phyloP scores from a whole-genome alignment of 805 yeast genomes.

The Saccharomycodes ludwigii region DNA sequence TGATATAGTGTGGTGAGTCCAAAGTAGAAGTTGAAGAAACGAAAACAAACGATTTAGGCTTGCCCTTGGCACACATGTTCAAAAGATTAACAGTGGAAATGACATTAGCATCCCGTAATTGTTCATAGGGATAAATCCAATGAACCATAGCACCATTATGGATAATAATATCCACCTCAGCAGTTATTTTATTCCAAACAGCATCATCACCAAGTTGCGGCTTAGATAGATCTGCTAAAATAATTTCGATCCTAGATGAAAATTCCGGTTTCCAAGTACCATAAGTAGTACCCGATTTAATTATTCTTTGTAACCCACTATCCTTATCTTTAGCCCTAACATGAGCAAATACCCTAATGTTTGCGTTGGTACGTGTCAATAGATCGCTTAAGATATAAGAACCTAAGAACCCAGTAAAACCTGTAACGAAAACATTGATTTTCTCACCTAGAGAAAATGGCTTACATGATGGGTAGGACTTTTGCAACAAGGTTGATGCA shows the following conservation, averaged over 20 bases:
- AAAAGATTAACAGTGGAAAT: slow-evolving; percentile 75
- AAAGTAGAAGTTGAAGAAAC: slow-evolving; percentile 93
- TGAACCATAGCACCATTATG: slow-evolving; percentile 98
- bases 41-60: slow-evolving; percentile 76
- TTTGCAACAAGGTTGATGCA: slow-evolving; percentile 27
- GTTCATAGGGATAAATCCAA: slow-evolving; percentile 94
- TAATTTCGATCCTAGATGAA: slow-evolving; percentile 47
- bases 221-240: slow-evolving; percentile 70
- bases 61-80: slow-evolving; percentile 53
- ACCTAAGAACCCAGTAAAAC: slow-evolving; percentile 94
- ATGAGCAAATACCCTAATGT: slow-evolving; percentile 67
- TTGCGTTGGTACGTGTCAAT: slow-evolving; percentile 37
- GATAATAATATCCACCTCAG: slow-evolving; percentile 64
- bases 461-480: slow-evolving; percentile 26
- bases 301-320: slow-evolving; percentile 67
- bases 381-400: slow-evolving; percentile 75
- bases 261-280: slow-evolving; percentile 52
- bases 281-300: slow-evolving; percentile 63
- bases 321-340: slow-evolving; percentile 69
- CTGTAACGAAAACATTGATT: slow-evolving; percentile 73
- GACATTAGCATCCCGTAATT: slow-evolving; percentile 87
- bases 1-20: slow-evolving; percentile 72
- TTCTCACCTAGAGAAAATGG: slow-evolving; percentile 20
- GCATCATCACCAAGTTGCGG: slow-evolving; percentile 58
- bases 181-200: slow-evolving; percentile 46